These are phyloP conservation scores for Clavariopsis aquatica DNA, from an alignment of 495 filamentous ascomycete species.

Conservation along the genomic window DNA sequence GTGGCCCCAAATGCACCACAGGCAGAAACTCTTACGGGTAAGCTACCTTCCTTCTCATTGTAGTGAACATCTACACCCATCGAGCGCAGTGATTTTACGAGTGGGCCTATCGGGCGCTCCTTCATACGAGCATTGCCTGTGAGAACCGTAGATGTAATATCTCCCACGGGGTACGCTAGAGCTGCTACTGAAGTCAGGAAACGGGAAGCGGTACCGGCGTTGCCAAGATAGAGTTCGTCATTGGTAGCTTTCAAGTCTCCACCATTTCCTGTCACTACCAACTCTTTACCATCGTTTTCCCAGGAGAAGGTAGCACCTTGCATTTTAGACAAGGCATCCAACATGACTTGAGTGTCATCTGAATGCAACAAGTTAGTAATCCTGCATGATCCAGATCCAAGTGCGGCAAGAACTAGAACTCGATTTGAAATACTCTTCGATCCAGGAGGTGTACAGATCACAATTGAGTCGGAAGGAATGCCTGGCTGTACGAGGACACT, in stretches of 20 bases:
- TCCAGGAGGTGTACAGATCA: conserved; percentile 83
- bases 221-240: conserved; percentile 85
- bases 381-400: conserved; percentile 82
- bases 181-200: conserved; percentile 93
- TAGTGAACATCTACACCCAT: conserved; percentile 86
- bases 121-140: conserved; percentile 98
- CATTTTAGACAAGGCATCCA: conserved; percentile 79
- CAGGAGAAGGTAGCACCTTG: conserved; percentile 90
- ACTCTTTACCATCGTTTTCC: conserved; percentile 88
- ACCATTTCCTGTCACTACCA: conserved; percentile 88
- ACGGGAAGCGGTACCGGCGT: conserved; percentile 92
- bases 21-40: conserved; percentile 82
- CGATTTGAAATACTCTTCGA: conserved; percentile 99
- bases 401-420: conserved; percentile 86
- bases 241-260: conserved; percentile 76
- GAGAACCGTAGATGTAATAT: conserved; percentile 68
- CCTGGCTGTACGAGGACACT: conserved; percentile 72
- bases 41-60: conserved; percentile 72
- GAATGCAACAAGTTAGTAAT: conserved; percentile 93
- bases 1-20: conserved; percentile 83
- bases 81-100: conserved; percentile 85
- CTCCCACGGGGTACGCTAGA: conserved; percentile 65
- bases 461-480: conserved; percentile 61
- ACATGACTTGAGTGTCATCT: conserved; percentile 95
- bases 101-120: conserved; percentile 83